Conservation (phyloP, 2,329 filamentous ascomycete genomes). For the Botrytis tulipae region DNA sequence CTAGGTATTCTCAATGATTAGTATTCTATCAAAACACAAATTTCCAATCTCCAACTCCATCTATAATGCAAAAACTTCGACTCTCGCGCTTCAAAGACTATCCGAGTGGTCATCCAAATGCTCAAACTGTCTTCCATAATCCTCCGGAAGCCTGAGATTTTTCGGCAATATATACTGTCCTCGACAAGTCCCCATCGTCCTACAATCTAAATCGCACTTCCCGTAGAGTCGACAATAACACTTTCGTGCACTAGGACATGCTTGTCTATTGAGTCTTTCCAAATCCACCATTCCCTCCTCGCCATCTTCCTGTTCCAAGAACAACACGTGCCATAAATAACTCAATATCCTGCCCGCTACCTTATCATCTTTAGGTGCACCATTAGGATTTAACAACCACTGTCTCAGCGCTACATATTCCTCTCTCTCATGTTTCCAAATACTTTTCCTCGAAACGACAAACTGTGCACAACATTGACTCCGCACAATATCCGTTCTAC, state of each 20-base stretch:
- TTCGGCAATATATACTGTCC: slow-evolving; percentile 30
- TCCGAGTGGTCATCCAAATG: not conserved
- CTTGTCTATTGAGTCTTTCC: slow-evolving; percentile 26
- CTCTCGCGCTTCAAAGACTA: not conserved
- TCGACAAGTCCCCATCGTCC: slow-evolving; percentile 24
- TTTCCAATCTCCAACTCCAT: not conserved
- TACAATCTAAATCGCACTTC: slow-evolving; percentile 29
- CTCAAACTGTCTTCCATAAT: slow-evolving; percentile 20
- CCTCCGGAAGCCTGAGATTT: slow-evolving; percentile 26
- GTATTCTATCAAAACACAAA: not conserved
- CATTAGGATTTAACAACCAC: slow-evolving; percentile 49
- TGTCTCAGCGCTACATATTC: slow-evolving; percentile 53
- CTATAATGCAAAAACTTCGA: not conserved
- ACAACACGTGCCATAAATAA: slow-evolving; percentile 51
- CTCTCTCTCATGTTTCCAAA: slow-evolving; percentile 48
- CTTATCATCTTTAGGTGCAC: slow-evolving; percentile 44
- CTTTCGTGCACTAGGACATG: slow-evolving; percentile 29
- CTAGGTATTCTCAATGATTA: not conserved
- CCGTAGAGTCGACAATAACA: slow-evolving; percentile 35
- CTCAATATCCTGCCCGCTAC: slow-evolving; percentile 48
- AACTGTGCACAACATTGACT: slow-evolving; percentile 58
- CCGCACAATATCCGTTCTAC: slow-evolving; percentile 45
- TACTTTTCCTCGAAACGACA: slow-evolving; percentile 48
- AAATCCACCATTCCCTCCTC: slow-evolving; percentile 24
- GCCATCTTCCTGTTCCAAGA: slow-evolving; percentile 35